Base-by-base conservation (phyloP, 345 rosid species). In the Syzygium jambos region DNA sequence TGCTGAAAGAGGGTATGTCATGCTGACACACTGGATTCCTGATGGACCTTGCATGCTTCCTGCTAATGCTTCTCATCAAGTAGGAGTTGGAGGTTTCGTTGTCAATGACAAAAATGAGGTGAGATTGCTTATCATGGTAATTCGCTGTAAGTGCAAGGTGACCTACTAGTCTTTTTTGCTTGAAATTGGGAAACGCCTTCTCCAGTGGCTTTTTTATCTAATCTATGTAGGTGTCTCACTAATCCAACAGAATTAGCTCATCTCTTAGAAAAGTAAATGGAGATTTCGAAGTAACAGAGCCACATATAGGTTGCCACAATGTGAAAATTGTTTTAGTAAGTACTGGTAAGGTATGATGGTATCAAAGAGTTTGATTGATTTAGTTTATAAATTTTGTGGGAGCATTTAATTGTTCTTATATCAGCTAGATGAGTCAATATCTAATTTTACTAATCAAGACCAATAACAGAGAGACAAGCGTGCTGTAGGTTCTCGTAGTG, bases 1-100 rank as follows among this genome's bases (percentile, higher is more conserved):
- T 68, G 99, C 99, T 1, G 99, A 98, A 90, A 94, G 87, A 88
- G 95, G 94, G 78, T 95, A 95, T 87, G 94, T 96, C 85, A 98
- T 98, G 99, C 87, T 98, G 88, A 98, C 99, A 43, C 94, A 91
- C 91, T 98, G 99, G 99, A 92, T 98, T 90, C 99, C 99, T 16
- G 93, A 93, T n/a, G 98, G 92, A 77, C 98, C 98, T 88, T 92
- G 94, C 89, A 88, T 95, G 96, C 98, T 98, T 91, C 99, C 99
- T 85, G 93, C 93, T 80, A 96, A 98, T 92, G 99, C 99, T 88
- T 94, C 99, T 43, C 99, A 98, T 90, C 99, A 96, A 92, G 97
- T 98, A 9, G 99, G 99, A 27, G 95, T 98, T 52, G 99, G 99
- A 52, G 98, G 99, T 54, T 98, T 96, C 85, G 99, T 96, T 63